Percentiles rank a stretch among this genome's conserved stretches.
Evolutionary conservation across 2,329 filamentous ascomycete species (phyloP).

Genomic region (Neofusicoccum ribis): DNA sequence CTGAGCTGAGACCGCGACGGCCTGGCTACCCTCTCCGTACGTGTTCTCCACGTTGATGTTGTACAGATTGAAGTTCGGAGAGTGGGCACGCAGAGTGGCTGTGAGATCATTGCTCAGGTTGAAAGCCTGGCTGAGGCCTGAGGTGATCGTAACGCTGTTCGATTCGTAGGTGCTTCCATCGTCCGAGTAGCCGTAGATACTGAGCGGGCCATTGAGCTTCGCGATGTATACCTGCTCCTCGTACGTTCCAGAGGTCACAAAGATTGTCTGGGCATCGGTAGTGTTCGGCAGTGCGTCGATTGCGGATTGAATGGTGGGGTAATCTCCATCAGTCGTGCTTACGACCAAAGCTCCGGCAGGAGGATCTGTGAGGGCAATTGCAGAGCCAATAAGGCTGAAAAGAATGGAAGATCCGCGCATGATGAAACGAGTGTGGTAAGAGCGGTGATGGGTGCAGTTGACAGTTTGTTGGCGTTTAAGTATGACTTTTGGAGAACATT

Average conservation of each 20-base stretch:
- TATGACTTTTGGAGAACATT: neutral
- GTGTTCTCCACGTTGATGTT: slow-evolving; percentile 58
- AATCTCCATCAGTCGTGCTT: slow-evolving; percentile 31
- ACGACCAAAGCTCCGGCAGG: slow-evolving; percentile 53
- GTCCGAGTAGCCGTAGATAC: slow-evolving; percentile 59
- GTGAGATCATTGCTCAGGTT: slow-evolving; percentile 51
- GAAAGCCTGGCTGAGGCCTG: slow-evolving; percentile 38
- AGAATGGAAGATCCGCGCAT: neutral
- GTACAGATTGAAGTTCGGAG: slow-evolving; percentile 56
- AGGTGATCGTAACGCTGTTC: slow-evolving; percentile 57
- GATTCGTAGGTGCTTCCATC: slow-evolving; percentile 49
- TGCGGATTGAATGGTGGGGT: slow-evolving; percentile 52
- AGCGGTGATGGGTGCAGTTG: neutral
- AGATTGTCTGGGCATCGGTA: slow-evolving; percentile 54
- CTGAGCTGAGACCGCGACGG: slow-evolving; percentile 53
- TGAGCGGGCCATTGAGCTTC: slow-evolving; percentile 47
- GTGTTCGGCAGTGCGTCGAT: slow-evolving; percentile 54
- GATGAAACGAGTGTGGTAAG: neutral
- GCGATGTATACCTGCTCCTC: slow-evolving; percentile 57
- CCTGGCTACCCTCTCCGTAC: slow-evolving; percentile 35
- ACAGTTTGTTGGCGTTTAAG: neutral
- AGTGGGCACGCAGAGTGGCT: slow-evolving; percentile 45
- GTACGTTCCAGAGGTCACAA: slow-evolving; percentile 60
- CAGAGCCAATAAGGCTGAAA: neutral
- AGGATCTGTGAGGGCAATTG: slow-evolving; percentile 37